These are phyloP conservation scores for Sporothrix brasiliensis DNA, from an alignment of 2,329 filamentous ascomycete species.

Conservation along the genomic window DNA sequence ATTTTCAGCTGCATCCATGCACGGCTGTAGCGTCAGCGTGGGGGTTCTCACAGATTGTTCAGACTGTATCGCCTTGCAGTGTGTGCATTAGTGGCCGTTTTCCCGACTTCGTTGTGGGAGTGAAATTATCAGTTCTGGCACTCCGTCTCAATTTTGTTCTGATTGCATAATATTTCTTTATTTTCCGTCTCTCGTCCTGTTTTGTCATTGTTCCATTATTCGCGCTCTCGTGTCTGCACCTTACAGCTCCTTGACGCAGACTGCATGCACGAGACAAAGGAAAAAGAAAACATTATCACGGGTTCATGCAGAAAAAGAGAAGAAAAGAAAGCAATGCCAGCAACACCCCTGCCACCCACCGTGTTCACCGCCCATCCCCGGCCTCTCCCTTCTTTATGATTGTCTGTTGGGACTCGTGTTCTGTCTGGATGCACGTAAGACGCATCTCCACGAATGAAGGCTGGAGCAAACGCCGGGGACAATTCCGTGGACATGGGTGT, in stretches of 20 bases:
- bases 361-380: not conserved
- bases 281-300: conserved; percentile 9
- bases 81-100: too few species aligned
- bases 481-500: conserved; percentile 9
- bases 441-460: not conserved
- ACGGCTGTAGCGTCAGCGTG: too few species aligned
- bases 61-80: too few species aligned
- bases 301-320: not conserved
- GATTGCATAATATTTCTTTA: not conserved
- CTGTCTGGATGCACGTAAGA: not conserved
- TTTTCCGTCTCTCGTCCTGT: not conserved
- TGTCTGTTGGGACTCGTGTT: not conserved
- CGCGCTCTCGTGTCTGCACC: too few species aligned
- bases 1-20: too few species aligned
- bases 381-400: not conserved
- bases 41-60: too few species aligned
- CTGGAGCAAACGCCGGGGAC: not conserved
- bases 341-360: not conserved
- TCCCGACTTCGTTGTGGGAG: too few species aligned
- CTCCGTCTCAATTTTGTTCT: too few species aligned
- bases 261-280: not conserved
- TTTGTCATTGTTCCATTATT: too few species aligned
- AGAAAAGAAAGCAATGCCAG: not conserved
- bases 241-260: too few species aligned
- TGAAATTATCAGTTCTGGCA: too few species aligned